A percentile compares a stretch with the other conserved stretches of the same genome.
Conservation (phyloP, 1,284 basidiomycete species). For the Ustilago hordei region DNA sequence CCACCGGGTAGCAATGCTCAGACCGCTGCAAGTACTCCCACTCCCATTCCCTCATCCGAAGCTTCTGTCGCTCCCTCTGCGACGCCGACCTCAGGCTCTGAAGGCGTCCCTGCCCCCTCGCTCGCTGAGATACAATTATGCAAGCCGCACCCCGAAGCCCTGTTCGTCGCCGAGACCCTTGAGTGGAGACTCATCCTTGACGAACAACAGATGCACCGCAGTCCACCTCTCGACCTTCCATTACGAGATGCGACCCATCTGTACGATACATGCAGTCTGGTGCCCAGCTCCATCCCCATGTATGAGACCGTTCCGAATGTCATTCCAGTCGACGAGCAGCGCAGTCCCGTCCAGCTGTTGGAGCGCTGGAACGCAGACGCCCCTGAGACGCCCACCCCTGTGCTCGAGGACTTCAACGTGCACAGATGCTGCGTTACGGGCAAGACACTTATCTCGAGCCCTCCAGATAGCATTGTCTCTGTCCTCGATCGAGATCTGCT, state of each 20-base stretch:
- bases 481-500: conserved; percentile 38
- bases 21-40: not conserved
- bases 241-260: conserved; percentile 17
- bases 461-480: conserved; percentile 41
- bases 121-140: conserved; percentile 26
- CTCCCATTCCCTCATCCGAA: not conserved
- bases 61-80: not conserved
- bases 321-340: conserved; percentile 27
- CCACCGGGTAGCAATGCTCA: not conserved
- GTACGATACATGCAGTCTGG: conserved; percentile 40
- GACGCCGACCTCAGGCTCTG: not conserved
- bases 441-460: conserved; percentile 31
- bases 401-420: conserved; percentile 46
- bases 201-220: conserved; percentile 15
- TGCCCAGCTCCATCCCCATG: conserved; percentile 21
- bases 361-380: conserved; percentile 14
- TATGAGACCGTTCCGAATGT: conserved; percentile 39
- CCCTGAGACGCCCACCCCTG: conserved; percentile 14
- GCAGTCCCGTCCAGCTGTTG: conserved; percentile 18
- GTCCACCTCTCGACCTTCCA: not conserved
- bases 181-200: conserved; percentile 52
- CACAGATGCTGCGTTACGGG: conserved; percentile 45
- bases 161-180: conserved; percentile 51
- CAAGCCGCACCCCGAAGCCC: conserved; percentile 48
- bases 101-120: conserved; percentile 8